These are phyloP conservation scores for Priceomyces castillae DNA, from an alignment of 805 yeast genomes.

Conservation along the genomic window DNA sequence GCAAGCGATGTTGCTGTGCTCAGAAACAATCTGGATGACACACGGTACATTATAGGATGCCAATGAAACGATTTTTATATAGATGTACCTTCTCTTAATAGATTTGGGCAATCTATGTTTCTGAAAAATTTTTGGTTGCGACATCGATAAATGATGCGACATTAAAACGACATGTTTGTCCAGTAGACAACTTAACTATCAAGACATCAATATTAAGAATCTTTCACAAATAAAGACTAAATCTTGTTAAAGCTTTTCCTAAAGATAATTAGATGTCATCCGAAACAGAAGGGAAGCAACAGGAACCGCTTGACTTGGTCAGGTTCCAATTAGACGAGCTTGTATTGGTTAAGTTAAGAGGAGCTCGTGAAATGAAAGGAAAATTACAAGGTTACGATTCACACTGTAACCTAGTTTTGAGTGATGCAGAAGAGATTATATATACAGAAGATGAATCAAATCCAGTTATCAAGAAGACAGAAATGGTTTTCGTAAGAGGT, in stretches of 20 bases:
- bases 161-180: constrained; percentile 6
- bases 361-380: constrained; percentile 90
- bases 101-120: background rate
- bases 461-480: constrained; percentile 58
- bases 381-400: constrained; percentile 91
- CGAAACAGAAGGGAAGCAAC: constrained; percentile 16
- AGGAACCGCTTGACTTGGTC: constrained; percentile 88
- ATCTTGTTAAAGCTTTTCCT: background rate
- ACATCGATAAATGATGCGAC: background rate
- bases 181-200: background rate
- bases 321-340: constrained; percentile 83
- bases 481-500: constrained; percentile 96
- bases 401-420: constrained; percentile 92
- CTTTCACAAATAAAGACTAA: background rate
- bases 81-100: background rate
- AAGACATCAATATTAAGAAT: background rate
- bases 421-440: constrained; percentile 87
- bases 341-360: constrained; percentile 86
- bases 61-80: background rate
- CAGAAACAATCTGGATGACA: constrained; percentile 26
- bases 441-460: constrained; percentile 51
- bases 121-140: constrained; percentile 1
- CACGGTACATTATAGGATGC: background rate
- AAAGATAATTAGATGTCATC: background rate
- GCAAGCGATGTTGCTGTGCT: constrained; percentile 32